A percentile compares a stretch with the other conserved stretches of the same genome.
These are phyloP conservation scores for Mesembryanthemum crystallinum DNA, from an alignment of 148 eudicot species.

Conservation along the genomic window DNA sequence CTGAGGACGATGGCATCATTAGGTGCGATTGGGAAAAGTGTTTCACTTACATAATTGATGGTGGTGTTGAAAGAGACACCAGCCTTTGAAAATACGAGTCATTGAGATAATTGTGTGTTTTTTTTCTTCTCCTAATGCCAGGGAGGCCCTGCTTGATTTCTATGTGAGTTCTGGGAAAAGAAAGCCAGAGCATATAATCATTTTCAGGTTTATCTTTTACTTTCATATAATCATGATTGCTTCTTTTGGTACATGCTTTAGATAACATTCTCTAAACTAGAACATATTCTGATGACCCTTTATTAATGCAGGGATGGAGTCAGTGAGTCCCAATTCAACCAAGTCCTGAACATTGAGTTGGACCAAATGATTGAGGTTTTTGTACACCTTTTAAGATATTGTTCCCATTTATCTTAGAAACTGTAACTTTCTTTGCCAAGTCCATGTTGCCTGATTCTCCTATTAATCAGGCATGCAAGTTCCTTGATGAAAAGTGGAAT, in stretches of 20 bases:
- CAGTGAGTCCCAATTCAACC: slow-evolving; percentile 85
- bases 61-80: neutral
- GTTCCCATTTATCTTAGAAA: too few species aligned
- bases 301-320: slow-evolving; percentile 70
- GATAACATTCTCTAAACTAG: neutral
- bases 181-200: slow-evolving; percentile 79
- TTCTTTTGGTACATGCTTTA: neutral
- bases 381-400: neutral
- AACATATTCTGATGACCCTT: neutral
- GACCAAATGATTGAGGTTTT: slow-evolving; percentile 79
- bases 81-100: too few species aligned
- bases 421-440: neutral
- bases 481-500: slow-evolving; percentile 79
- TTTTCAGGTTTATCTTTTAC: slow-evolving; percentile 51
- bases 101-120: neutral
- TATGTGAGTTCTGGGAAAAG: slow-evolving; percentile 57
- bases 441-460: neutral
- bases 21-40: slow-evolving; percentile 35
- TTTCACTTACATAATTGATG: neutral
- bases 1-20: slow-evolving; percentile 64
- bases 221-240: neutral
- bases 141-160: slow-evolving; percentile 72
- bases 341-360: slow-evolving; percentile 82
- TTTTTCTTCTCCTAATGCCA: slow-evolving; percentile 23
- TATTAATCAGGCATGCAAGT: slow-evolving; percentile 56